Evolutionary conservation across 2,329 filamentous ascomycete species (phyloP).

Genomic region (Colletotrichum sp.): DNA sequence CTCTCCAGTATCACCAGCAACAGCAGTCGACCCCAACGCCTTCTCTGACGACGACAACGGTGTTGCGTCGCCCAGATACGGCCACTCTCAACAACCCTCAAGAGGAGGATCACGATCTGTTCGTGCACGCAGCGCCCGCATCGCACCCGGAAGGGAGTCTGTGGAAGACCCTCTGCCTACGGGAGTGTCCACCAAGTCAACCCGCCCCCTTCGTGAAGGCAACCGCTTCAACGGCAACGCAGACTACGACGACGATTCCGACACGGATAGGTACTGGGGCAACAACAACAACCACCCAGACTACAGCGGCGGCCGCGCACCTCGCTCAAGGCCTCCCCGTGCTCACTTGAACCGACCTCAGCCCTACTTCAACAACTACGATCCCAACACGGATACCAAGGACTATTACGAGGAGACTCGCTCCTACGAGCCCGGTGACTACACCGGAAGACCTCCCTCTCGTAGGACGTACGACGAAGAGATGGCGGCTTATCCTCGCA

Average conservation of each 20-base stretch:
- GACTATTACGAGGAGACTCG: slow-evolving; percentile 17
- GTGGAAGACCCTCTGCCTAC: neutral
- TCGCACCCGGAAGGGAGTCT: neutral
- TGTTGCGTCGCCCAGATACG: neutral
- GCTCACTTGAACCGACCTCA: slow-evolving; percentile 18
- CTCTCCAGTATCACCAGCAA: slow-evolving; percentile 18
- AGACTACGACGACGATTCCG: slow-evolving; percentile 17
- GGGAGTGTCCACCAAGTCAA: slow-evolving; percentile 4
- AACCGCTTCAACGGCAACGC: neutral
- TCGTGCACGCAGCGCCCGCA: neutral
- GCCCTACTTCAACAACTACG: slow-evolving; percentile 14
- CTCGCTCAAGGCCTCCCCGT: slow-evolving; percentile 15
- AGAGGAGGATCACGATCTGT: slow-evolving; percentile 9
- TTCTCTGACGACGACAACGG: slow-evolving; percentile 14
- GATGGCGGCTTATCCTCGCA: slow-evolving; percentile 9
- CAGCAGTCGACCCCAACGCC: slow-evolving; percentile 16
- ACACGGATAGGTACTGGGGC: slow-evolving; percentile 18
- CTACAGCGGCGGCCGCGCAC: slow-evolving; percentile 11
- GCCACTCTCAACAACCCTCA: neutral
- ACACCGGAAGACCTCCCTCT: slow-evolving; percentile 8
- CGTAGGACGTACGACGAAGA: slow-evolving; percentile 20
- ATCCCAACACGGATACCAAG: slow-evolving; percentile 2
- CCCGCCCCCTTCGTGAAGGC: slow-evolving; percentile 4
- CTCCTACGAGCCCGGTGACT: slow-evolving; percentile 12
- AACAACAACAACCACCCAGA: slow-evolving; percentile 5